Percentiles rank a stretch among this genome's conserved stretches.
phyloP scores from a whole-genome alignment of 1,284 basidiomycete genomes.

The Cryptococcus amylolentus region DNA sequence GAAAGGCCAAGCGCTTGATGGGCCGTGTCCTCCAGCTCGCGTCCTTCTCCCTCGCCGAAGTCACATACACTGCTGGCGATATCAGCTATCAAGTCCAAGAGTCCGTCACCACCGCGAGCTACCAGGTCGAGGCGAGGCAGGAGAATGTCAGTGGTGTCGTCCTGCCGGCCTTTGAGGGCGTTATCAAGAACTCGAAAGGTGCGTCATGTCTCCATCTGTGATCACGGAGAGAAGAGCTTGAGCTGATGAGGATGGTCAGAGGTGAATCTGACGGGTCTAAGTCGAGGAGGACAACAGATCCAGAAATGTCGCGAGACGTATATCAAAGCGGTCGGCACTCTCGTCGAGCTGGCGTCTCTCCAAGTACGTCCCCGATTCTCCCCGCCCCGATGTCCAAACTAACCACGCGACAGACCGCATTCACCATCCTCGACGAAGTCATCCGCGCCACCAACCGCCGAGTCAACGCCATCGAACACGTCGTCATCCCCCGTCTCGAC shows the following conservation, averaged over 20 bases:
- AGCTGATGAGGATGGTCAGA: constrained; percentile 56
- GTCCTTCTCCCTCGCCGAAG: constrained; percentile 97
- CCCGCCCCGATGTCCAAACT: not conserved
- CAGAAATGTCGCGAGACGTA: constrained; percentile 91
- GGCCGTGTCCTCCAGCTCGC: constrained; percentile 97
- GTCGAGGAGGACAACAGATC: constrained; percentile 95
- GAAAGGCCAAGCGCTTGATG: constrained; percentile 96
- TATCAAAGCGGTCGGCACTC: constrained; percentile 91
- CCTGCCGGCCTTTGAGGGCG: constrained; percentile 91
- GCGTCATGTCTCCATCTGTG: constrained; percentile 28
- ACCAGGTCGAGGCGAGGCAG: constrained; percentile 90
- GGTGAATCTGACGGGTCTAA: constrained; percentile 96
- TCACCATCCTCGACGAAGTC: constrained; percentile 98
- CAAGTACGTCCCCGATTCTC: constrained; percentile 42
- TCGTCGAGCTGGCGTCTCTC: constrained; percentile 94
- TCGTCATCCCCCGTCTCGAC: constrained; percentile 91
- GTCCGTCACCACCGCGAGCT: constrained; percentile 65
- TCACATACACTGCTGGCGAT: constrained; percentile 95
- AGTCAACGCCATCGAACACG: constrained; percentile 98
- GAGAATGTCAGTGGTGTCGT: constrained; percentile 99
- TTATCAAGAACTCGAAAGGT: constrained; percentile 74
- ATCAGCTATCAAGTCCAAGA: constrained; percentile 91
- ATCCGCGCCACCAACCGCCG: constrained; percentile 97
- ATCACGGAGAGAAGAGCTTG: not conserved
- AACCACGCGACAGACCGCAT: constrained; percentile 70